Conservation (phyloP, 768 basidiomycete genomes). For the Russula ochroleuca region DNA sequence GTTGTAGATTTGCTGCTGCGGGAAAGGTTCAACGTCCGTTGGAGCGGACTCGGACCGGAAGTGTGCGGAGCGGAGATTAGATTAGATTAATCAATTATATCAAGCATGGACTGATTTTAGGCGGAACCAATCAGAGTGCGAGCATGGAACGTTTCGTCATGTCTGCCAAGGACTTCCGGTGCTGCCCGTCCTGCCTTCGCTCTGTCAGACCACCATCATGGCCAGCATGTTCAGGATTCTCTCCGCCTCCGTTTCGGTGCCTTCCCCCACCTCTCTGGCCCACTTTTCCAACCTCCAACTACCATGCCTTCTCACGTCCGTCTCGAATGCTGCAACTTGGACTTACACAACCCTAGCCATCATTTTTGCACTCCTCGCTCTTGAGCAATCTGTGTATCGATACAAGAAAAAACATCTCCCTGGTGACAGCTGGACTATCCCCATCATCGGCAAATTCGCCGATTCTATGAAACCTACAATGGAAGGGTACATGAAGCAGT, state of each 20-base stretch:
- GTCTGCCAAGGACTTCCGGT: not conserved
- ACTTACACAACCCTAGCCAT: constrained; percentile 66
- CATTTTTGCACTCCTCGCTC: constrained; percentile 65
- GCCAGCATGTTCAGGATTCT: constrained; percentile 34
- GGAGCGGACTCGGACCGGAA: too few relatives aligned
- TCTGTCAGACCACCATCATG: constrained; percentile 31
- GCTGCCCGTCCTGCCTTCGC: not conserved
- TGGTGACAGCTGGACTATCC: constrained; percentile 88
- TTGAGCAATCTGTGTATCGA: constrained; percentile 88
- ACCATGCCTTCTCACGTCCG: constrained; percentile 43
- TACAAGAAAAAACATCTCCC: constrained; percentile 86
- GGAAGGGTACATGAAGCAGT: constrained; percentile 88
- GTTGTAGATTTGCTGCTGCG: constrained; percentile 73
- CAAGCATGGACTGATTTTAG: constrained; percentile 26
- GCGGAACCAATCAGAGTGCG: constrained; percentile 16
- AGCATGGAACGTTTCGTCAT: too few relatives aligned
- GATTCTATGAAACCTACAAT: constrained; percentile 89
- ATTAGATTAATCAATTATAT: too few relatives aligned
- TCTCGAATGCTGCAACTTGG: constrained; percentile 43
- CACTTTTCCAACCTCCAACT: constrained; percentile 46
- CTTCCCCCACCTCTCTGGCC: constrained; percentile 43
- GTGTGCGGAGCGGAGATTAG: too few relatives aligned
- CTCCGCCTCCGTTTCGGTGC: constrained; percentile 36
- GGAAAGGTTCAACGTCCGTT: constrained; percentile 54
- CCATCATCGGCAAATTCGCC: constrained; percentile 94